phyloP scores from a whole-genome alignment of 2,329 filamentous ascomycete genomes.

The Aspergillus thermomutatus region DNA sequence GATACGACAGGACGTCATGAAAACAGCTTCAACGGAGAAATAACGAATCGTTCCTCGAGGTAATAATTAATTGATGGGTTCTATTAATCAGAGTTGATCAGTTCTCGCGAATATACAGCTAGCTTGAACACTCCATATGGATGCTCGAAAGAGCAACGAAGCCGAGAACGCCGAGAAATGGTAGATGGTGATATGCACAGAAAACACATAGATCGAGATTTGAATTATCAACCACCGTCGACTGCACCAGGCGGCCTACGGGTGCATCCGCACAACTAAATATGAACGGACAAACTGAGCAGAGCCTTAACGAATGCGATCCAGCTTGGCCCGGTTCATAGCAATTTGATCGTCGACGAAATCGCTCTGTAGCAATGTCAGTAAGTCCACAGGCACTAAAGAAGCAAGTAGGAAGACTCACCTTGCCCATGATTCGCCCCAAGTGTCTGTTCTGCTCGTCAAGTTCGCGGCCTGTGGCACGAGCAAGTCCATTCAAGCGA shows the following conservation, averaged over 20 bases:
- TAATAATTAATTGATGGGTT: conserved; percentile 2
- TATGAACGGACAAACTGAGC: background rate
- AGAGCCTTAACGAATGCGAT: conserved; percentile 47
- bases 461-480: conserved; percentile 71
- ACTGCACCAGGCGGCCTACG: conserved; percentile 31
- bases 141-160: conserved; percentile 3
- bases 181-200: conserved; percentile 10
- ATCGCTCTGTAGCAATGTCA: conserved; percentile 61
- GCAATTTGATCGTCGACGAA: conserved; percentile 76
- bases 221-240: conserved; percentile 12
- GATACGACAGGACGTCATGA: background rate
- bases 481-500: conserved; percentile 69
- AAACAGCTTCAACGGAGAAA: background rate
- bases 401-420: conserved; percentile 36
- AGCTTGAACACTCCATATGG: background rate
- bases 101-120: background rate
- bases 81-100: conserved; percentile 3
- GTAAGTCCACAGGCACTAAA: background rate
- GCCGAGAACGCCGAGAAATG: conserved; percentile 23
- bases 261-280: conserved; percentile 6
- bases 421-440: conserved; percentile 74
- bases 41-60: conserved; percentile 2
- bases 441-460: conserved; percentile 75
- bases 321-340: conserved; percentile 70
- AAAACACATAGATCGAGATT: conserved; percentile 7